Evolutionary conservation across 192 early-diverging fungal species (phyloP).

Genomic region (Coemansia brasiliensis): DNA sequence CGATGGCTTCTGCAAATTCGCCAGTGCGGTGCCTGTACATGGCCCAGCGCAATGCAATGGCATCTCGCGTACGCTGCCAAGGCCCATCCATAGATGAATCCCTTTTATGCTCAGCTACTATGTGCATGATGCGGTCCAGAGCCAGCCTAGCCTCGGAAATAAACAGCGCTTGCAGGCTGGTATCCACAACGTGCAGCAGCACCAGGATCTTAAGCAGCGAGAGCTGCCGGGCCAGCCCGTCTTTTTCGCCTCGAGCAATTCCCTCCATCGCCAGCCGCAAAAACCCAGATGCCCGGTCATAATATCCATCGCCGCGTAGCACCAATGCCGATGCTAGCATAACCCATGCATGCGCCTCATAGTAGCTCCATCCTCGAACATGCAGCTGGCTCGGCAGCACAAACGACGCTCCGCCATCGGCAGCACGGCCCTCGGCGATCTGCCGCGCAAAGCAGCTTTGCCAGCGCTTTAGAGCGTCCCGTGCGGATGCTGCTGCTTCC

Average conservation of each 20-base stretch:
- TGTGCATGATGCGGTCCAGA: conserved; percentile 21
- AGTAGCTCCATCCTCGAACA: conserved; percentile 33
- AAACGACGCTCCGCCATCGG: conserved; percentile 24
- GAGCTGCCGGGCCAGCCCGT: conserved; percentile 17
- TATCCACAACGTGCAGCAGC: conserved; percentile 26
- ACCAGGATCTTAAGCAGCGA: conserved; percentile 26
- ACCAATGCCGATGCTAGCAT: conserved; percentile 40
- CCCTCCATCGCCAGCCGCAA: conserved; percentile 39
- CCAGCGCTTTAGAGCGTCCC: conserved; percentile 35
- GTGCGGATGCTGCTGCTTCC: conserved; percentile 25
- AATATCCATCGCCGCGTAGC: conserved; percentile 12
- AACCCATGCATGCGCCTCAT: conserved; percentile 47
- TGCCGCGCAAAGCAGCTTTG: conserved; percentile 27
- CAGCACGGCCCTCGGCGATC: conserved; percentile 5
- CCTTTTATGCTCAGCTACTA: conserved; percentile 6
- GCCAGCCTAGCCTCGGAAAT: conserved; percentile 28
- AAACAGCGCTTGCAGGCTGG: conserved; percentile 16
- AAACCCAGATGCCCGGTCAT: conserved; percentile 32
- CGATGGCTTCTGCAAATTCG: conserved; percentile 28
- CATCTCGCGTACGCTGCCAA: conserved; percentile 33
- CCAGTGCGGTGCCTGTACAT: conserved; percentile 47
- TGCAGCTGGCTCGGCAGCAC: background rate
- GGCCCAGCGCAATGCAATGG: conserved; percentile 39
- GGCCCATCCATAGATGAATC: background rate
- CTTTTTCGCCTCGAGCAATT: conserved; percentile 32